Evolutionary conservation across 2,329 filamentous ascomycete genomes (phyloP).

Genomic region (Aspergillus hiratsukae): DNA sequence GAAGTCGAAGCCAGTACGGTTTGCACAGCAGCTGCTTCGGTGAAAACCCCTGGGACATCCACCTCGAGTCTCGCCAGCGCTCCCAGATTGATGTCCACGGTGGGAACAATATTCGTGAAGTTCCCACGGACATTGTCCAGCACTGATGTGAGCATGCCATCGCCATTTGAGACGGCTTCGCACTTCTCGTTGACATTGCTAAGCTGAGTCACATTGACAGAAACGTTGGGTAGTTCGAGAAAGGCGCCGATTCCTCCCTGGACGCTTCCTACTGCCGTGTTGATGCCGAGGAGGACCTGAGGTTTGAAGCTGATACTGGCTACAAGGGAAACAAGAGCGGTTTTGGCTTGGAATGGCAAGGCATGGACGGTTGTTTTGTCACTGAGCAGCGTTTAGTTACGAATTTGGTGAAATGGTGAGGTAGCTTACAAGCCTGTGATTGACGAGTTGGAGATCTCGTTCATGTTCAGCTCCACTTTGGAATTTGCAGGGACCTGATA

Average conservation of each 20-base stretch:
- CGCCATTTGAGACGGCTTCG: constrained; percentile 6
- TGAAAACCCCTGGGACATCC: constrained; percentile 1
- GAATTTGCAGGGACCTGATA: constrained; percentile 15
- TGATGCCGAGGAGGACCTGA: constrained; percentile 17
- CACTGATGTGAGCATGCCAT: background rate
- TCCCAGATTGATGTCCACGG: constrained; percentile 16
- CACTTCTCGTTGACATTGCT: constrained; percentile 17
- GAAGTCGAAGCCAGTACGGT: constrained; percentile 7
- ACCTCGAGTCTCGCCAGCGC: constrained; percentile 14
- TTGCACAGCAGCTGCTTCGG: background rate
- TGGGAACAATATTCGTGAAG: constrained; percentile 15
- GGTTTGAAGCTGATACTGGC: constrained; percentile 14
- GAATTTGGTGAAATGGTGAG: background rate
- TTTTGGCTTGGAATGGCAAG: constrained; percentile 14
- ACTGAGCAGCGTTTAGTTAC: constrained; percentile 4
- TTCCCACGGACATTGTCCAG: constrained; percentile 9
- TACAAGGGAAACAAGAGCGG: constrained; percentile 4
- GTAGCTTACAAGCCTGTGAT: constrained; percentile 32
- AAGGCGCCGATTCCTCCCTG: constrained; percentile 19
- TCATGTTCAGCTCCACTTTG: constrained; percentile 12
- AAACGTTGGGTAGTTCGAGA: constrained; percentile 18
- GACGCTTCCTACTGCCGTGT: constrained; percentile 4
- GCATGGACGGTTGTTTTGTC: constrained; percentile 13
- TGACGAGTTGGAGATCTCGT: constrained; percentile 11
- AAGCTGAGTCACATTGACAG: constrained; percentile 16